Evolutionary conservation across 2,329 filamentous ascomycete species (phyloP).

Genomic region (Cercospora zeae-maydis): DNA sequence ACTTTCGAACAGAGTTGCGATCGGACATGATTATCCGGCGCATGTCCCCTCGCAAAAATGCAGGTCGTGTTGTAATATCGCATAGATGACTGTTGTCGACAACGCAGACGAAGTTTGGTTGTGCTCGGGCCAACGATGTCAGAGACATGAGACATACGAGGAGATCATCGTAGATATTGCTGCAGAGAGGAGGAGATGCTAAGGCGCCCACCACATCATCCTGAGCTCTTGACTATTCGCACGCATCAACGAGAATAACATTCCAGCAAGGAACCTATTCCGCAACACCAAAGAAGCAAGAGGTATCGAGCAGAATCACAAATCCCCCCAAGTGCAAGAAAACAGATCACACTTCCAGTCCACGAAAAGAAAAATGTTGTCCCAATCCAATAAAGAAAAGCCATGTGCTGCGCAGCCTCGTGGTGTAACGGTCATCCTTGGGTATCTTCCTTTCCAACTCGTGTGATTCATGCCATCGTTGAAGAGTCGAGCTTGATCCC

Average conservation of each 20-base stretch:
- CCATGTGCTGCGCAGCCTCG: constrained; percentile 1
- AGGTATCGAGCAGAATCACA: neutral
- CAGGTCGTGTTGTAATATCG: too few relatives aligned
- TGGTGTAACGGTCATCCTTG: constrained; percentile 2
- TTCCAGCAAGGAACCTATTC: neutral
- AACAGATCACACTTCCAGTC: neutral
- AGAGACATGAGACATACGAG: neutral
- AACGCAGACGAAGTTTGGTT: too few relatives aligned
- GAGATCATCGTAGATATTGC: neutral
- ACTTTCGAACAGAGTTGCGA: neutral
- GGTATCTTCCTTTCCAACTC: constrained; percentile 5
- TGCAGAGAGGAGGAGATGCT: constrained; percentile 1
- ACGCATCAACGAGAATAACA: neutral
- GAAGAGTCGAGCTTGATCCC: neutral
- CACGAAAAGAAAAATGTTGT: neutral
- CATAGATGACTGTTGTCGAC: too few relatives aligned
- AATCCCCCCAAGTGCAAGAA: neutral
- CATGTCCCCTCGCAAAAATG: too few relatives aligned
- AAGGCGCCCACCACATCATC: neutral
- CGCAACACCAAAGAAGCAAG: neutral
- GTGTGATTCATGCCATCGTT: neutral
- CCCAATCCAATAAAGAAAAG: neutral
- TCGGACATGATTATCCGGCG: too few relatives aligned
- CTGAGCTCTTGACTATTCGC: neutral
- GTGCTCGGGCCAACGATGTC: too few relatives aligned